These are phyloP conservation scores for Alternaria sp. DNA, from an alignment of 2,329 filamentous ascomycete genomes.

Conservation along the genomic window DNA sequence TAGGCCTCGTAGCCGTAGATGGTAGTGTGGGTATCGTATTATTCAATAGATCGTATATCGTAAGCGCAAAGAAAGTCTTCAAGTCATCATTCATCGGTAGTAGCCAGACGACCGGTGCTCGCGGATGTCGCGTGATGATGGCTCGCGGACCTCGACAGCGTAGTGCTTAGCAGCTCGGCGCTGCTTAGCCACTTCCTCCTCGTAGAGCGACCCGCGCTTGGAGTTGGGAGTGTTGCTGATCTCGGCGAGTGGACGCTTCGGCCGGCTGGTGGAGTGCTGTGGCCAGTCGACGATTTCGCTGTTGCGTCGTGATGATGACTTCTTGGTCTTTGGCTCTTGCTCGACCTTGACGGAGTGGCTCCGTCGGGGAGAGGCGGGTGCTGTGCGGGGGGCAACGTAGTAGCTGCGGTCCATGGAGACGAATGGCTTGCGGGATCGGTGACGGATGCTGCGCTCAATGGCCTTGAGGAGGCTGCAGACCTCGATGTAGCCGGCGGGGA, in stretches of 20 bases:
- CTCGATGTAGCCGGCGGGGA: conserved; percentile 51
- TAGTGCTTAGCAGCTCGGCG: conserved; percentile 47
- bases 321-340: conserved; percentile 34
- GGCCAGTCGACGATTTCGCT: conserved; percentile 50
- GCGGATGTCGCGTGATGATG: conserved; percentile 44
- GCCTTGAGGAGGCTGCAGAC: conserved; percentile 50
- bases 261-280: conserved; percentile 17
- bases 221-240: conserved; percentile 38
- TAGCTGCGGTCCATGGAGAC: conserved; percentile 54
- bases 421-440: conserved; percentile 46
- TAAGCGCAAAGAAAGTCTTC: conserved; percentile 16
- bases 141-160: conserved; percentile 51
- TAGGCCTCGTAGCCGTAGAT: conserved; percentile 9
- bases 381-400: conserved; percentile 48
- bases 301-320: conserved; percentile 35
- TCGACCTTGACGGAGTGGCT: conserved; percentile 42
- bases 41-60: background rate
- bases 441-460: conserved; percentile 49
- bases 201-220: conserved; percentile 52
- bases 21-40: conserved; percentile 6
- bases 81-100: conserved; percentile 43
- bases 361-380: conserved; percentile 30
- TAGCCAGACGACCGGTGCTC: conserved; percentile 48
- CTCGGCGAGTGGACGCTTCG: conserved; percentile 34
- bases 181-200: conserved; percentile 45